Evolutionary conservation across 345 rosid genomes (phyloP).

Genomic region (Eutrema japonicum): DNA sequence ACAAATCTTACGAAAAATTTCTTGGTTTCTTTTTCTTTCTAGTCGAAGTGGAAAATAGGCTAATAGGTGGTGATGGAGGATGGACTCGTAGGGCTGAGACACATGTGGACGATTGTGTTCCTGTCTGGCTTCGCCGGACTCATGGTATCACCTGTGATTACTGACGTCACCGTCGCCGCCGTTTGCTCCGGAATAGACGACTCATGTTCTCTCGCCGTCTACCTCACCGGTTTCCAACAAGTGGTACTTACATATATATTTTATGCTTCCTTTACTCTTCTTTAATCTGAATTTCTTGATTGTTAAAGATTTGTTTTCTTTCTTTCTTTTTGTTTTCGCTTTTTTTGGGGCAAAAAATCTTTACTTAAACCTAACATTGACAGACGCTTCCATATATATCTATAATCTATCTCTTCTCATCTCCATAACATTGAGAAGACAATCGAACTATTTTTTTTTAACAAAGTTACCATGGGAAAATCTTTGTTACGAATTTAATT

Average conservation of each 20-base stretch:
- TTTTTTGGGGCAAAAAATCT: not conserved
- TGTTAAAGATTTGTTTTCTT: not conserved
- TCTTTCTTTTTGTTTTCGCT: not conserved
- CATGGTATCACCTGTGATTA: conserved; percentile 70
- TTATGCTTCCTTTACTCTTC: not conserved
- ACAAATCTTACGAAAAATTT: not conserved
- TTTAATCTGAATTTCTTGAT: conserved; percentile 9
- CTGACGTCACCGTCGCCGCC: conserved; percentile 82
- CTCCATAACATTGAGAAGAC: not conserved
- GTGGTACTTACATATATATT: conserved; percentile 50
- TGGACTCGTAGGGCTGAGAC: conserved; percentile 43
- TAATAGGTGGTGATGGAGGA: conserved; percentile 38
- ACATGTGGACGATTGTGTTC: conserved; percentile 66
- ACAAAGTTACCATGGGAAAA: too few species aligned
- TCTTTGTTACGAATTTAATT: too few species aligned
- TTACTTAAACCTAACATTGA: not conserved
- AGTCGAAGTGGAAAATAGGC: not conserved
- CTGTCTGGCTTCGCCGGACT: conserved; percentile 52
- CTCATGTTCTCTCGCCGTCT: conserved; percentile 90
- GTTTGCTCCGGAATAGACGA: conserved; percentile 68
- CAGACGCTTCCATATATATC: not conserved
- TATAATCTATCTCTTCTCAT: not conserved
- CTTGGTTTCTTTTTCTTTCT: not conserved
- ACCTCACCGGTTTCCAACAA: conserved; percentile 83
- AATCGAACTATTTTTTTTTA: too few species aligned